A percentile compares a stretch with the other conserved stretches of the same genome.
These are phyloP conservation scores for Talaromyces sp. DNA, from an alignment of 2,329 filamentous ascomycete genomes.

Conservation along the genomic window DNA sequence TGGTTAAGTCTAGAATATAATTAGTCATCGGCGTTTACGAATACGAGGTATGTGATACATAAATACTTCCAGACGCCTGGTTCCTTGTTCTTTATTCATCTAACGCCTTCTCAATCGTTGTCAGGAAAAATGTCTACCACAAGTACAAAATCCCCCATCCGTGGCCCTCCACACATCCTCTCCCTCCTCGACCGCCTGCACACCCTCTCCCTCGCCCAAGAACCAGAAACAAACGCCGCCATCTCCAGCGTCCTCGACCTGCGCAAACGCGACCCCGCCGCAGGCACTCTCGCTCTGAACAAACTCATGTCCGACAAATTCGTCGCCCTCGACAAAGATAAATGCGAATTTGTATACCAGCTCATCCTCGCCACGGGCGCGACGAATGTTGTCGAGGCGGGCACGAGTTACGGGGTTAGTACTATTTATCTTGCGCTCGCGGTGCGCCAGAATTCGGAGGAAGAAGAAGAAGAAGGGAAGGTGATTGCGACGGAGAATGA, in stretches of 20 bases:
- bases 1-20: too few species aligned
- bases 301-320: slow-evolving; percentile 33
- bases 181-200: slow-evolving; percentile 19
- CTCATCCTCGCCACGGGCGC: slow-evolving; percentile 27
- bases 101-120: too few species aligned
- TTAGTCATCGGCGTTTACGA: too few species aligned
- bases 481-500: slow-evolving; percentile 40
- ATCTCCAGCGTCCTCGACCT: slow-evolving; percentile 13
- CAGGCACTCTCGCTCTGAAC: slow-evolving; percentile 16
- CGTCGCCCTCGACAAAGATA: slow-evolving; percentile 23
- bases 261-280: neutral
- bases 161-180: slow-evolving; percentile 18
- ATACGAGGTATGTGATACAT: too few species aligned
- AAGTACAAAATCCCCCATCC: neutral
- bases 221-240: slow-evolving; percentile 15
- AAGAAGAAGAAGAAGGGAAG: slow-evolving; percentile 16
- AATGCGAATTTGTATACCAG: slow-evolving; percentile 23
- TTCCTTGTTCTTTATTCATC: too few species aligned
- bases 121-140: neutral
- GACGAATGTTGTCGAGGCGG: slow-evolving; percentile 34
- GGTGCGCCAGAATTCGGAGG: slow-evolving; percentile 21
- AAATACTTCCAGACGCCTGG: too few species aligned
- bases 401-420: slow-evolving; percentile 39
- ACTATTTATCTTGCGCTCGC: slow-evolving; percentile 42
- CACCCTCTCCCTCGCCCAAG: slow-evolving; percentile 17